Conservation (phyloP, 106 monocot species). For the Cymbidium sinense region DNA sequence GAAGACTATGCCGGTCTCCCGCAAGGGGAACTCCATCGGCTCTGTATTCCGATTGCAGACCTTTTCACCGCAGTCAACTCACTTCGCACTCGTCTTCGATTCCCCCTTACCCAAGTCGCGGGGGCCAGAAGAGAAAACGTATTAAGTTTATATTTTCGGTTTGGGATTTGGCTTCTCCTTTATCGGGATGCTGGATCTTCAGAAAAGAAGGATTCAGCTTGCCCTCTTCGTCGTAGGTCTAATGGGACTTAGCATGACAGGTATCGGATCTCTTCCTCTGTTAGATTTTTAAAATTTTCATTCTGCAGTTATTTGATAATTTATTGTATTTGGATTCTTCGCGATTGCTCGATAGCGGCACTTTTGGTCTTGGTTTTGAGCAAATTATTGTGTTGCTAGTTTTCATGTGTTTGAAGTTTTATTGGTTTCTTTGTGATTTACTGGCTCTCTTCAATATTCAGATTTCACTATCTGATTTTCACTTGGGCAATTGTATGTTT, state of each 20-base stretch:
- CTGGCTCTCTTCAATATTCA: too few species aligned
- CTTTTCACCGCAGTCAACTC: too few species aligned
- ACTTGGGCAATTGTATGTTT: too few species aligned
- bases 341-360: too few species aligned
- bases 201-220: constrained; percentile 56
- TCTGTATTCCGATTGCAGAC: too few species aligned
- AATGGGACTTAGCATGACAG: constrained; percentile 69
- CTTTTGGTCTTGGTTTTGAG: background rate
- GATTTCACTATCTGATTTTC: too few species aligned
- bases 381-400: background rate
- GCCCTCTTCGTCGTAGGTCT: constrained; percentile 36
- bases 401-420: too few species aligned
- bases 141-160: background rate
- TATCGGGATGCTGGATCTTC: constrained; percentile 30
- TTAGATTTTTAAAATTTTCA: background rate
- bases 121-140: background rate
- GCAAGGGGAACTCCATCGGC: too few species aligned
- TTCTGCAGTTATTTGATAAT: background rate
- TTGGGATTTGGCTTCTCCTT: background rate
- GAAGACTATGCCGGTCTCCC: too few species aligned
- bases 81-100: too few species aligned
- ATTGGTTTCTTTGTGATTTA: too few species aligned
- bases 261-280: constrained; percentile 11
- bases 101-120: background rate
- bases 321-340: background rate